These are phyloP conservation scores for Hibiscus syriacus DNA, from an alignment of 345 rosid genomes.

Conservation along the genomic window DNA sequence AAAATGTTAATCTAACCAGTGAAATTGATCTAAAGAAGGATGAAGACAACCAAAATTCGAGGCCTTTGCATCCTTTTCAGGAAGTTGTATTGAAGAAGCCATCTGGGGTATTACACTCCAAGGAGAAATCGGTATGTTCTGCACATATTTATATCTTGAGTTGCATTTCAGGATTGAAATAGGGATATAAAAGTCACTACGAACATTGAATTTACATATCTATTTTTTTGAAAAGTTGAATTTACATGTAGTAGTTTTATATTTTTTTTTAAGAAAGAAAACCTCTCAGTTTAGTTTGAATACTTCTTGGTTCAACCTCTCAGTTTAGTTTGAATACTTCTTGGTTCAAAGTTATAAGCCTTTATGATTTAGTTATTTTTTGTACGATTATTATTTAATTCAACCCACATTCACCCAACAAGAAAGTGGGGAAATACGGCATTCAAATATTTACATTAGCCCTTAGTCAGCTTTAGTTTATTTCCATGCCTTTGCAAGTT, in stretches of 20 bases:
- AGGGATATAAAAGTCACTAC: background rate
- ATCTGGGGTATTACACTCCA: conserved; percentile 19
- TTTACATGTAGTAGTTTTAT: background rate
- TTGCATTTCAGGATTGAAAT: conserved; percentile 5
- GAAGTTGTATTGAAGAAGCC: conserved; percentile 45
- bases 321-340: background rate
- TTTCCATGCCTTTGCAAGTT: background rate
- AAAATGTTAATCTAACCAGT: conserved; percentile 4
- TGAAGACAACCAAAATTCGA: conserved; percentile 8
- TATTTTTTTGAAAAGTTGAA: no score
- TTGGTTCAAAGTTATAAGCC: background rate
- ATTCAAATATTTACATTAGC: background rate
- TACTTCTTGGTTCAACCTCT: background rate
- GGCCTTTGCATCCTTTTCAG: conserved; percentile 23
- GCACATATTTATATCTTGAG: conserved; percentile 6
- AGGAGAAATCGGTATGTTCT: conserved; percentile 9
- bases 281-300: background rate
- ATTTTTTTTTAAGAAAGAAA: background rate
- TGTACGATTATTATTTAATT: background rate
- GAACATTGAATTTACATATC: background rate
- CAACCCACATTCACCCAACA: background rate
- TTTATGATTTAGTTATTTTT: background rate
- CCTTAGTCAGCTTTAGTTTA: background rate
- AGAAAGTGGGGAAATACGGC: background rate
- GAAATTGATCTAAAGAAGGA: conserved; percentile 29